Conservation (phyloP, 2,329 filamentous ascomycete genomes). For the Hansfordia pulvinata region DNA sequence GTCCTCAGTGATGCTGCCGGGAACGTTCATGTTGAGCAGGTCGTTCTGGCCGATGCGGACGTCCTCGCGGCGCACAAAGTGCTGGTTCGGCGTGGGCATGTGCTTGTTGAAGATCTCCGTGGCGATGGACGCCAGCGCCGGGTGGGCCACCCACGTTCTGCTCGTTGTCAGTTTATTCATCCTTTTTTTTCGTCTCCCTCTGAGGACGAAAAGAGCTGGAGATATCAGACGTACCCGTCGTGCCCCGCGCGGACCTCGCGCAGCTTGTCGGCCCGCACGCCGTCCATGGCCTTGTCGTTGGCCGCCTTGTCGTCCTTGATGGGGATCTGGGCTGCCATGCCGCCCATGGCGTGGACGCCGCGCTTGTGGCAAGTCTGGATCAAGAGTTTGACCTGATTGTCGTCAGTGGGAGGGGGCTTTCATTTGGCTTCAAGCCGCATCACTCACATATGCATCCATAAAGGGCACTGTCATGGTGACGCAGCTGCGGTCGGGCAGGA, state of each 20-base stretch:
- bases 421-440: constrained; percentile 1
- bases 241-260: constrained; percentile 91
- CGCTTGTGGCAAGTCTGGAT: constrained; percentile 97
- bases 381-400: constrained; percentile 64
- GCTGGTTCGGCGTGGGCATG: constrained; percentile 97
- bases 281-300: constrained; percentile 90
- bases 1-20: constrained; percentile 80
- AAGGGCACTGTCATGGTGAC: constrained; percentile 98
- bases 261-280: constrained; percentile 87
- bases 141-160: constrained; percentile 89
- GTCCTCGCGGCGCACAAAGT: constrained; percentile 82
- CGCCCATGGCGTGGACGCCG: constrained; percentile 97
- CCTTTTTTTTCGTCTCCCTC: not conserved
- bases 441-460: constrained; percentile 74
- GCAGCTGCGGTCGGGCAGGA: constrained; percentile 78
- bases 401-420: no score
- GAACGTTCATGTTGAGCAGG: constrained; percentile 95
- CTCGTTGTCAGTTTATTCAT: constrained; percentile 4
- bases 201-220: not conserved
- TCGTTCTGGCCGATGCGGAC: constrained; percentile 78
- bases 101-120: constrained; percentile 91
- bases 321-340: constrained; percentile 97
- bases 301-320: constrained; percentile 89
- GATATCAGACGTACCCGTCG: constrained; percentile 46
- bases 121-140: constrained; percentile 77